Conservation (phyloP, 106 monocot species). For the Dendrobium officinale region DNA sequence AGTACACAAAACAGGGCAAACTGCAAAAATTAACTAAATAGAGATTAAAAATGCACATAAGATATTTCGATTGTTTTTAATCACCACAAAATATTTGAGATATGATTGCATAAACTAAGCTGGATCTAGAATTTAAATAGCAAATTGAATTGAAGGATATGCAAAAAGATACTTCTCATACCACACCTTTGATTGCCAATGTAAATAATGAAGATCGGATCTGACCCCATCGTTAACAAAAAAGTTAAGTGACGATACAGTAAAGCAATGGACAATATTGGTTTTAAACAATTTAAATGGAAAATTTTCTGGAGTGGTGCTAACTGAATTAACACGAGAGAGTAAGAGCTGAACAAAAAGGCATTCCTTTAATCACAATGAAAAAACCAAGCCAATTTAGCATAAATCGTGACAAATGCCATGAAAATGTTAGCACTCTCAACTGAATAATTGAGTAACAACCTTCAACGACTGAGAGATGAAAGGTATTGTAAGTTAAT, state of each 20-base stretch:
- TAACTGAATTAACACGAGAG: too few species aligned
- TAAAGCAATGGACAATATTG: too few species aligned
- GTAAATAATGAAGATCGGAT: background rate
- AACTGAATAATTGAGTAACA: too few species aligned
- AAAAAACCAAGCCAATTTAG: too few species aligned
- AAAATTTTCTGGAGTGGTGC: too few species aligned
- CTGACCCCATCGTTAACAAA: background rate
- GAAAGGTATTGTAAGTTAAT: too few species aligned
- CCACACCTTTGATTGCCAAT: background rate
- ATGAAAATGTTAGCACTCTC: too few species aligned
- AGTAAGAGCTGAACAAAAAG: too few species aligned
- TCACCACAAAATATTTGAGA: background rate
- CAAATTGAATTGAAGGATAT: background rate
- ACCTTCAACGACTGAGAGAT: too few species aligned
- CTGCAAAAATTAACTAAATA: background rate
- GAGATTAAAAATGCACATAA: background rate
- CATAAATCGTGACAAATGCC: too few species aligned
- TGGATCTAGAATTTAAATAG: background rate
- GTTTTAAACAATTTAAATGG: too few species aligned
- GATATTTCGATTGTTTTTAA: background rate
- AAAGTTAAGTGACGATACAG: background rate
- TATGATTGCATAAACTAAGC: background rate
- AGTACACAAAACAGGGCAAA: background rate
- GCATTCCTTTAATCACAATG: too few species aligned
- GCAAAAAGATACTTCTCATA: background rate